A percentile compares a stretch with the other conserved stretches of the same genome.
Conservation (phyloP, 2,329 filamentous ascomycete species). For the Ascochyta viciae-villosae region DNA sequence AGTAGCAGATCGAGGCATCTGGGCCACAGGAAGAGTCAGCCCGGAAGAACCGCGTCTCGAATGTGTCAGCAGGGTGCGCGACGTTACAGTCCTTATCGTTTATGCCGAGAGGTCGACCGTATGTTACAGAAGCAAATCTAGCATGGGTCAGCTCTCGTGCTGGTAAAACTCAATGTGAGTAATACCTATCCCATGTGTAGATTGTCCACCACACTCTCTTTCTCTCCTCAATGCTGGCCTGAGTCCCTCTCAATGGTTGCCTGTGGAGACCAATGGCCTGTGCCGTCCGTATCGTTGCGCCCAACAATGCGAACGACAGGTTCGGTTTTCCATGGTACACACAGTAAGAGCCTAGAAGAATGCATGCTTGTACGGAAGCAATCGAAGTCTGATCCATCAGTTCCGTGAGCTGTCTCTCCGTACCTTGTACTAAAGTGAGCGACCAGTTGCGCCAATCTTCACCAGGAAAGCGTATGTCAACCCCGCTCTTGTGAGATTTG, state of each 20-base stretch:
- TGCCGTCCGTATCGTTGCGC: slow-evolving; percentile 48
- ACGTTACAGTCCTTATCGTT: slow-evolving; percentile 52
- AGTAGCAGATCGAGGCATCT: slow-evolving; percentile 18
- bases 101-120: slow-evolving; percentile 52
- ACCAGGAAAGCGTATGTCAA: slow-evolving; percentile 7
- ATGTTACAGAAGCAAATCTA: slow-evolving; percentile 52
- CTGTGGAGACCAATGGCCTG: slow-evolving; percentile 48
- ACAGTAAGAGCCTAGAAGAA: slow-evolving; percentile 51
- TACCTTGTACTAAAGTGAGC: slow-evolving; percentile 30
- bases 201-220: slow-evolving; percentile 54
- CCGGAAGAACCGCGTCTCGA: slow-evolving; percentile 42
- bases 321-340: slow-evolving; percentile 54
- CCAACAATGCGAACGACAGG: slow-evolving; percentile 49
- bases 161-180: background rate
- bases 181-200: slow-evolving; percentile 49
- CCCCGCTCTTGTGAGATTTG: slow-evolving; percentile 31
- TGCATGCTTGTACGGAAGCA: slow-evolving; percentile 49
- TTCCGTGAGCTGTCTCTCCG: slow-evolving; percentile 48
- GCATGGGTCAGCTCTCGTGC: background rate
- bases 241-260: slow-evolving; percentile 31
- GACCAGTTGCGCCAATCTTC: slow-evolving; percentile 26
- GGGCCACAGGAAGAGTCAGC: background rate
- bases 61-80: slow-evolving; percentile 44
- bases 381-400: slow-evolving; percentile 52
- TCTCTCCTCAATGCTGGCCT: slow-evolving; percentile 42